Base-by-base conservation (phyloP, 2,329 filamentous ascomycete genomes). In the Zymoseptoria brevis region DNA sequence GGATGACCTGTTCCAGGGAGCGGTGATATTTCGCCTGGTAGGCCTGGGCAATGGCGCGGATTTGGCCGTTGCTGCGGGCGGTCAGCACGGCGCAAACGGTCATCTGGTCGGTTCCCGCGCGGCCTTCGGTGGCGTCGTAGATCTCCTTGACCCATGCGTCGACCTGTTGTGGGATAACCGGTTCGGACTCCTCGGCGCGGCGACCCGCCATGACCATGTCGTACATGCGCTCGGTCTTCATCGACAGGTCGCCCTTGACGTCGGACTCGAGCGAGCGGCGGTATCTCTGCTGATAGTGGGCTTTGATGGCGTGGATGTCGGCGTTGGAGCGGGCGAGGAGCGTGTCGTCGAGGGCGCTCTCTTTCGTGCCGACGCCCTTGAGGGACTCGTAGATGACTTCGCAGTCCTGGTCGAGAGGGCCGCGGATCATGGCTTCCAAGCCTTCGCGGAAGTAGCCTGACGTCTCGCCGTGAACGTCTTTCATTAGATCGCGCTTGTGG, bases 171-270 rank as follows among this genome's bases (percentile, higher is more conserved):
- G 86, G 88, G 54, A 87, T 81, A 2, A 94, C 81, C 0, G 89
- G 90, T 0, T 83, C 80, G 1, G 84, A 84, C 64, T 97, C 92
- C 71, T 96, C 91, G 45, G 85, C 83, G 48, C 91, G 83, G 54
- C 81, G 84, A 1, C 86, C 90, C 30, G 84, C 80, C 49, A 96
- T 78, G 22, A 96, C 87, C 74, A 94, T 88, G 72, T 88, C 77
- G 76, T 96, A 97, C 67, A 96, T 85, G 19, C 86, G 80, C 72
- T 92, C 86, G 0, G 93, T 96, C 76, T 94, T 94, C 74, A 89
- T 83, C 65, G 88, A 93, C 19, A 97, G 78, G 66, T 97, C 93
- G 19, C 81, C 83, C 64, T 84, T 85, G 63, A 97, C 83, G 57
- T 88, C 88, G 11, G 79, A 76, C 67, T 92, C 87, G 0, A 97